A percentile compares a stretch with the other conserved stretches of the same genome.
Evolutionary conservation across 2,329 filamentous ascomycete genomes (phyloP).

Genomic region (Claviceps sorghi): DNA sequence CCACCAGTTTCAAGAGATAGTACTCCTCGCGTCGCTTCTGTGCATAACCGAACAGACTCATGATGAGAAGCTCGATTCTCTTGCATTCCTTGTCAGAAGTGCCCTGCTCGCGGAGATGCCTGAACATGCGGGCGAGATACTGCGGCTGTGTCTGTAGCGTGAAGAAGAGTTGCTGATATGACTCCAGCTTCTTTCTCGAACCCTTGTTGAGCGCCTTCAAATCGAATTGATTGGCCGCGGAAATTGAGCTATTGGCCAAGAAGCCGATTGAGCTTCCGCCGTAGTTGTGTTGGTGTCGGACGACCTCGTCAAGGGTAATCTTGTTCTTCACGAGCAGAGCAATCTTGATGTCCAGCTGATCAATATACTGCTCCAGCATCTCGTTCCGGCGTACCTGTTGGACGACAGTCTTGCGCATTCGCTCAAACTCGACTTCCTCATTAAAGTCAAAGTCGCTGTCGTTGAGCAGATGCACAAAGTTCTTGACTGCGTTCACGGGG

Average conservation of each 20-base stretch:
- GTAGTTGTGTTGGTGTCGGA: slow-evolving; percentile 92
- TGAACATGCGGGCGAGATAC: slow-evolving; percentile 82
- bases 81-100: slow-evolving; percentile 86
- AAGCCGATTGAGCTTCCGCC: slow-evolving; percentile 77
- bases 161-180: slow-evolving; percentile 97
- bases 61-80: slow-evolving; percentile 81
- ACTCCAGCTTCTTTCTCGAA: slow-evolving; percentile 85
- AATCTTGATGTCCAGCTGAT: slow-evolving; percentile 97
- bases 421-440: slow-evolving; percentile 93
- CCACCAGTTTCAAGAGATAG: slow-evolving; percentile 79
- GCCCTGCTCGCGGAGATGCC: slow-evolving; percentile 65
- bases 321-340: slow-evolving; percentile 98
- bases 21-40: slow-evolving; percentile 96
- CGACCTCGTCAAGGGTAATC: slow-evolving; percentile 93
- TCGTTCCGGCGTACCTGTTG: slow-evolving; percentile 96
- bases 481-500: slow-evolving; percentile 90
- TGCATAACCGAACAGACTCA: slow-evolving; percentile 93
- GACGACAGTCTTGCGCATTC: slow-evolving; percentile 86
- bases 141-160: slow-evolving; percentile 91
- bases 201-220: slow-evolving; percentile 96
- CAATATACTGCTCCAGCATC: slow-evolving; percentile 92
- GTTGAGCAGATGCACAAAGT: slow-evolving; percentile 93
- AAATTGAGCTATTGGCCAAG: slow-evolving; percentile 75
- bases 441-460: slow-evolving; percentile 99
- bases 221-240: slow-evolving; percentile 84